Evolutionary conservation across 768 basidiomycete genomes (phyloP).

Genomic region (Tylopilus intermedius): DNA sequence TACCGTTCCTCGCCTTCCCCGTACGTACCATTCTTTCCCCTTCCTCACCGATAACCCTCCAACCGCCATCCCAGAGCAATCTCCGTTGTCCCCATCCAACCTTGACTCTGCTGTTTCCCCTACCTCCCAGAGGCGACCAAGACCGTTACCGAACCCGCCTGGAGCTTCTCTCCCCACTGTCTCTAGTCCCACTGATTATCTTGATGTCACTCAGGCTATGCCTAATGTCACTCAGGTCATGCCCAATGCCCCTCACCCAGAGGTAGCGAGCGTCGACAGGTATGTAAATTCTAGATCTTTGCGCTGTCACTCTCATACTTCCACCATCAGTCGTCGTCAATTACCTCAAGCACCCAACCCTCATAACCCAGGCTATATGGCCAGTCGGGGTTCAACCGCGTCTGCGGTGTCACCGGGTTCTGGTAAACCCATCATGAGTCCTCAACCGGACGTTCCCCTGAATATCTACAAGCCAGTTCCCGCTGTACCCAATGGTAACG

Average conservation of each 20-base stretch:
- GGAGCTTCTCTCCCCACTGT: slow-evolving; percentile 11
- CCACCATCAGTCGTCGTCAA: slow-evolving; percentile 25
- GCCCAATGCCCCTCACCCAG: slow-evolving; percentile 22
- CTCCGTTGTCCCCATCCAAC: slow-evolving; percentile 13
- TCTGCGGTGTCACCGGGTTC: slow-evolving; percentile 19
- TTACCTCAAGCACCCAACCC: slow-evolving; percentile 24
- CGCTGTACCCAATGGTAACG: slow-evolving; percentile 20
- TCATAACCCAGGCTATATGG: slow-evolving; percentile 10
- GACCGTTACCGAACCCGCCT: slow-evolving; percentile 29
- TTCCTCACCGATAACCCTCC: background rate
- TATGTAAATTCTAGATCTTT: slow-evolving; percentile 4
- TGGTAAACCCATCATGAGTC: slow-evolving; percentile 11
- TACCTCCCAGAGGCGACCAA: slow-evolving; percentile 24
- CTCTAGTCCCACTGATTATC: slow-evolving; percentile 16
- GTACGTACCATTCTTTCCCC: slow-evolving; percentile 14
- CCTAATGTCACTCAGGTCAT: slow-evolving; percentile 11
- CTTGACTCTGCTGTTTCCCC: slow-evolving; percentile 27
- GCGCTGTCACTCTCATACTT: background rate
- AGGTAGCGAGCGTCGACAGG: slow-evolving; percentile 23
- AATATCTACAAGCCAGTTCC: slow-evolving; percentile 32
- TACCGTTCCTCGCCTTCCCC: slow-evolving; percentile 19
- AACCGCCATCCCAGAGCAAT: slow-evolving; percentile 8
- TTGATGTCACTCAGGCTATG: slow-evolving; percentile 12
- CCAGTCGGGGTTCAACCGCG: slow-evolving; percentile 19
- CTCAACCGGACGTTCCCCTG: slow-evolving; percentile 16